Base-by-base conservation (phyloP, 805 yeast genomes). In the Dipodascus albidus region DNA sequence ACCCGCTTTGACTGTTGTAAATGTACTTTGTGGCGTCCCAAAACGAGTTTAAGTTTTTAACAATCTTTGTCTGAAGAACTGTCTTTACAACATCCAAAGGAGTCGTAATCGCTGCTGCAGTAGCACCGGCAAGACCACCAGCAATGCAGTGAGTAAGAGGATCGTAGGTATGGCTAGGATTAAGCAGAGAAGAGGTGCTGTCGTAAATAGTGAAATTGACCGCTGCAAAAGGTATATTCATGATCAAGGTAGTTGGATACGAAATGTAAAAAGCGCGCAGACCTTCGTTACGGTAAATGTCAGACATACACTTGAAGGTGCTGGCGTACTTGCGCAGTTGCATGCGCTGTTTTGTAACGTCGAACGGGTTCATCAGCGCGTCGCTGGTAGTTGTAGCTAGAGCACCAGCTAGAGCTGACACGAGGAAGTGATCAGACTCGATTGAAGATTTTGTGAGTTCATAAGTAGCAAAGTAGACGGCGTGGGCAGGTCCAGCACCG, bases 401-500 rank as follows among this genome's bases (percentile, higher is more conserved):
- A 9, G 89, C 85, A 57, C 98, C 99, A 14, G 96, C 90, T 22
- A 82, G 63, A 19, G 95, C 84, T 3, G 96, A 91, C 59, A 87
- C 83, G 38, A 85, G 61, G 20, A 96, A 93, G 64, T 87, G 91
- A 48, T 64, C 64, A 52, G 72, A 70, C 38, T 74, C 74, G 50
- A 85, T 68, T 11, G 74, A 65, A 4, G 84, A 80, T 64, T 85
- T 85, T 50, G 89, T 76, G 51, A 81, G 76, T 69, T 91, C 99
- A 68, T 89, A 93, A 2, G 93, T 95, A n/a, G 90, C 82, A 67
- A 89, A 91, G 70, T 93, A 91, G 3, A 93, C 85, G 2, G 98
- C 98, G 71, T 91, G 99, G 2, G 98, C 97, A 1, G 99, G 99
- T 3, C 99, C 99, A n/a, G 99, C 97, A 41, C 99, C 99, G 57